Evolutionary conservation across 179 eudicot species (phyloP).

Genomic region (Gypsophila paniculata): DNA sequence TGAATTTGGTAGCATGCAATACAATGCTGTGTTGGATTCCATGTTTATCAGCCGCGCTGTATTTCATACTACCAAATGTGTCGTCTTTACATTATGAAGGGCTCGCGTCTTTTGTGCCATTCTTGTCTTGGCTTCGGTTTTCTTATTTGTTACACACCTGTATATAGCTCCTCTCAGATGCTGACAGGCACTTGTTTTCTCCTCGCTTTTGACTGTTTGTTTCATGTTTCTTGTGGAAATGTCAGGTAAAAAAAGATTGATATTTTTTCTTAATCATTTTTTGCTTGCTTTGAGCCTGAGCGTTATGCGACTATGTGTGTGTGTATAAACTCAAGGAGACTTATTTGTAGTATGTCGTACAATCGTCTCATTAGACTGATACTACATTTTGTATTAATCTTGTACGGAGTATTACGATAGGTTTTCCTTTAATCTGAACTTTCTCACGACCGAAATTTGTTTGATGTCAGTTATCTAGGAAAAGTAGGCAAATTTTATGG

Average conservation of each 20-base stretch:
- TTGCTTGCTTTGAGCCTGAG: not conserved
- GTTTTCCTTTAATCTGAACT: too few relatives aligned
- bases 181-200: not conserved
- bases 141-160: conserved; percentile 11
- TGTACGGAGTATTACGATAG: too few relatives aligned
- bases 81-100: not conserved
- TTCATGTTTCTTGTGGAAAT: not conserved
- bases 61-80: conserved; percentile 22
- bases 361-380: too few relatives aligned
- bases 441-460: too few relatives aligned
- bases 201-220: not conserved
- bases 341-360: too few relatives aligned
- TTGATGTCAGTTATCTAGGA: too few relatives aligned
- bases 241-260: not conserved
- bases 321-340: too few relatives aligned
- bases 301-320: too few relatives aligned
- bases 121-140: not conserved
- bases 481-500: too few relatives aligned
- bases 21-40: conserved; percentile 25
- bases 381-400: too few relatives aligned
- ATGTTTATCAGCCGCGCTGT: conserved; percentile 16
- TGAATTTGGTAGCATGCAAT: conserved; percentile 26
- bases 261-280: not conserved
- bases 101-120: not conserved
- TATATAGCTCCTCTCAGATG: conserved; percentile 13